Evolutionary conservation across 1,284 basidiomycete species (phyloP).

Genomic region (Cyathus pygmaeus): DNA sequence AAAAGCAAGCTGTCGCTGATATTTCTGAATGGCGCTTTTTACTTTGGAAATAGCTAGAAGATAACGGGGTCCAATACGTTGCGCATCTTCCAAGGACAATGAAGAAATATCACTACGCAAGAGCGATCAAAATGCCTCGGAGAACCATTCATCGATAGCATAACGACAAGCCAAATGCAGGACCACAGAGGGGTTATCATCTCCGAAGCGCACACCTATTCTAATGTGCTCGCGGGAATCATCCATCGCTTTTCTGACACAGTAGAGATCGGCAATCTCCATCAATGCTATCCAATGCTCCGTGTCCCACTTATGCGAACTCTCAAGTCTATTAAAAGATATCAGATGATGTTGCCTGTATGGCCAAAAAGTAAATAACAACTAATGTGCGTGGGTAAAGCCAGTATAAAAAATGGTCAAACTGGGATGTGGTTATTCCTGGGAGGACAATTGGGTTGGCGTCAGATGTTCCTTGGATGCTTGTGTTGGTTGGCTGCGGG

Average conservation of each 20-base stretch:
- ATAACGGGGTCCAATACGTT: not conserved
- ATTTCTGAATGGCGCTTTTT: not conserved
- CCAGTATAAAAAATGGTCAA: not conserved
- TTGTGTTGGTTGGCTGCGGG: not conserved
- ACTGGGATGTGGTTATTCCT: not conserved
- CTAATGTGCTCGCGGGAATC: not conserved
- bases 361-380: not conserved
- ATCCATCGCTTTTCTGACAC: not conserved
- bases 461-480: not conserved
- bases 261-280: not conserved
- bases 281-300: not conserved
- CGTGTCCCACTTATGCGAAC: not conserved
- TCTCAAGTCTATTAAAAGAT: not conserved
- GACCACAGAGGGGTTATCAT: not conserved
- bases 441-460: not conserved
- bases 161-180: not conserved
- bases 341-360: not conserved
- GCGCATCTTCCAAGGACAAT: not conserved
- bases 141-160: not conserved
- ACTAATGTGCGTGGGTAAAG: not conserved
- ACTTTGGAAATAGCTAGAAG: not conserved
- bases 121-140: not conserved
- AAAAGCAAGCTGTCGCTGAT: not conserved
- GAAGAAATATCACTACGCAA: not conserved
- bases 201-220: not conserved